Evolutionary conservation across 495 filamentous ascomycete species (phyloP).

Genomic region (Neurospora tetraspora): DNA sequence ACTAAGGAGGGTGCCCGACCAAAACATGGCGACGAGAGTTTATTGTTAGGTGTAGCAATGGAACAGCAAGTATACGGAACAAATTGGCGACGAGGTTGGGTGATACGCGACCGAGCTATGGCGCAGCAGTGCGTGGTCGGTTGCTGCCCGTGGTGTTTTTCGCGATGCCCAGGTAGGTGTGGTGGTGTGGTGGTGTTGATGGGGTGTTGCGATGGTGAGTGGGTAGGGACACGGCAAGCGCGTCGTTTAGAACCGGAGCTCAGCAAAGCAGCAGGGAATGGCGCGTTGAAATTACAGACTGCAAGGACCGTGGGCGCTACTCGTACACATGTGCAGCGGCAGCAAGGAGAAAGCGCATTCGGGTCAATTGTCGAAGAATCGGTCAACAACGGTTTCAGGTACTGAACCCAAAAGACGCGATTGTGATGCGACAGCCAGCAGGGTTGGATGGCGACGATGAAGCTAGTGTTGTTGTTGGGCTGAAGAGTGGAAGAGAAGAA

Average conservation of each 20-base stretch:
- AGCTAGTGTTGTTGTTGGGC: constrained; percentile 4
- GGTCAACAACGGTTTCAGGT: background rate
- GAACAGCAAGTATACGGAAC: constrained; percentile 11
- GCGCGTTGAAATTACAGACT: constrained; percentile 11
- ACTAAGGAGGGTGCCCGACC: constrained; percentile 89
- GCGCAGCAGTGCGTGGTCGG: background rate
- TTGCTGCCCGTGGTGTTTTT: background rate
- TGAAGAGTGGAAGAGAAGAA: constrained; percentile 6
- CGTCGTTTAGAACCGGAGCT: constrained; percentile 16
- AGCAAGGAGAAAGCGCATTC: constrained; percentile 4
- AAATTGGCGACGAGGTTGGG: background rate
- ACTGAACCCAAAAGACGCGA: constrained; percentile 1
- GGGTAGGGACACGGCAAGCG: constrained; percentile 26
- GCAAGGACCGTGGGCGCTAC: background rate
- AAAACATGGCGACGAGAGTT: constrained; percentile 68
- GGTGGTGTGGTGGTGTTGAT: background rate
- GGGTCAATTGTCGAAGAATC: background rate
- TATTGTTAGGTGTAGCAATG: background rate
- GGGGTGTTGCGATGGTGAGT: background rate
- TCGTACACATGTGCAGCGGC: constrained; percentile 6
- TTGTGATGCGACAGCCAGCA: constrained; percentile 14
- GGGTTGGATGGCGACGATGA: constrained; percentile 11
- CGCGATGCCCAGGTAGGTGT: background rate
- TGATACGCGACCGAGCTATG: background rate
- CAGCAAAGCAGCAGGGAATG: constrained; percentile 8